phyloP scores from a whole-genome alignment of 1,284 basidiomycete species.

The Heterobasidion irregulare region DNA sequence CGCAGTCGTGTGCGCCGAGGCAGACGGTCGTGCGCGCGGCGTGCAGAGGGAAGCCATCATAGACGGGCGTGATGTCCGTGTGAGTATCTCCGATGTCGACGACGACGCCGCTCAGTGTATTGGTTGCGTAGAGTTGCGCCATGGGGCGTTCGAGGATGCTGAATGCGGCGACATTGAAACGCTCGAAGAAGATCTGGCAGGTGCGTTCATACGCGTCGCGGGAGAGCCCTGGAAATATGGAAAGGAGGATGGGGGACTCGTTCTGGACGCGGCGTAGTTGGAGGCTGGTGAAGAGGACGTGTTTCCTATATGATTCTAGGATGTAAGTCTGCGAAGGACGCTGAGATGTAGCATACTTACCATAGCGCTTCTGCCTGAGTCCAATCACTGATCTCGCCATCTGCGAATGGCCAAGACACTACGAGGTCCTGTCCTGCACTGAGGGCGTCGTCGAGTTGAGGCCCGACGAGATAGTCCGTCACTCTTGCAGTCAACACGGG shows the following conservation, averaged over 20 bases:
- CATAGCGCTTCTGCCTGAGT: slow-evolving; percentile 88
- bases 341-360: slow-evolving; percentile 37
- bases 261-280: slow-evolving; percentile 79
- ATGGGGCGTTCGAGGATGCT: slow-evolving; percentile 81
- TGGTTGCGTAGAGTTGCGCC: slow-evolving; percentile 79
- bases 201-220: slow-evolving; percentile 67
- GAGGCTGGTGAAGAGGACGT: slow-evolving; percentile 74
- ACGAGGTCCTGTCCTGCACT: slow-evolving; percentile 63
- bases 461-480: slow-evolving; percentile 82
- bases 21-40: slow-evolving; percentile 49
- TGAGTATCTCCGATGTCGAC: slow-evolving; percentile 78
- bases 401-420: slow-evolving; percentile 80
- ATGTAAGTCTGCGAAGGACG: not conserved
- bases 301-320: slow-evolving; percentile 51
- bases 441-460: slow-evolving; percentile 73
- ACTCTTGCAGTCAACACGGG: slow-evolving; percentile 37
- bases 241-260: slow-evolving; percentile 79
- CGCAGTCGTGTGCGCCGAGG: slow-evolving; percentile 71
- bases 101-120: slow-evolving; percentile 71
- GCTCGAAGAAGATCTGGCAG: slow-evolving; percentile 89
- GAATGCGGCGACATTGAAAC: slow-evolving; percentile 89
- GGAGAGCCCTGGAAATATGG: slow-evolving; percentile 65
- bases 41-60: slow-evolving; percentile 68
- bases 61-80: slow-evolving; percentile 74
- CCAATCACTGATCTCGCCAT: slow-evolving; percentile 75